Conservation (phyloP, 352 stramenopile species). For the Globisporangium spinosum region DNA sequence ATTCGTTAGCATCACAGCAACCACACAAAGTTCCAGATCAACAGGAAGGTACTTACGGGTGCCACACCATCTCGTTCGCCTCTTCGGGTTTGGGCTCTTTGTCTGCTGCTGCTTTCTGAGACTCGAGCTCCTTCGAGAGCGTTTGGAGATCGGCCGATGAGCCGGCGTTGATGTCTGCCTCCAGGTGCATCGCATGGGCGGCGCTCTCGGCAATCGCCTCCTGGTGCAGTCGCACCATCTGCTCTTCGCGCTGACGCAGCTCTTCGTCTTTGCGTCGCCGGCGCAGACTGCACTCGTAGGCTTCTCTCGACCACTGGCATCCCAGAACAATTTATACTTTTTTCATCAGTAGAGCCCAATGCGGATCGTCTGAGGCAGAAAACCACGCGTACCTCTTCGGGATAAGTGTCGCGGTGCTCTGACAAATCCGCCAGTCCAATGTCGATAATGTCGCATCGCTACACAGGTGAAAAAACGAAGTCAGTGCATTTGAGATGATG, state of each 20-base stretch:
- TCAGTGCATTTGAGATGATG: not conserved
- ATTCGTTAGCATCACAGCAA: constrained; percentile 7
- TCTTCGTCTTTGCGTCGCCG: constrained; percentile 58
- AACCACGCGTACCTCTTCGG: constrained; percentile 49
- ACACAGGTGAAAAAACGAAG: not conserved
- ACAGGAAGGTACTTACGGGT: constrained; percentile 54
- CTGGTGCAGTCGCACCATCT: constrained; percentile 67
- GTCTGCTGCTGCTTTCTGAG: constrained; percentile 36
- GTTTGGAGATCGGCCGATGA: constrained; percentile 49
- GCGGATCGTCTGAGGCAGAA: not conserved
- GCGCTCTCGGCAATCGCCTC: constrained; percentile 69
- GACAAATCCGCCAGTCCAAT: constrained; percentile 68
- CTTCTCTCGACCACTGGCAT: constrained; percentile 56
- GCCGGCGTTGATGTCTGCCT: constrained; percentile 57
- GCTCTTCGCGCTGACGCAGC: constrained; percentile 60
- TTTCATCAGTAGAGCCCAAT: not conserved
- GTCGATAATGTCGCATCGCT: constrained; percentile 85
- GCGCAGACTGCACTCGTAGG: constrained; percentile 44
- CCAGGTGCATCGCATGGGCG: constrained; percentile 64
- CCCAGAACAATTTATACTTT: not conserved
- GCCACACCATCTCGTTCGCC: constrained; percentile 77
- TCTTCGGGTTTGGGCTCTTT: constrained; percentile 58
- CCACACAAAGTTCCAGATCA: not conserved
- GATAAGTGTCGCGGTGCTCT: constrained; percentile 63
- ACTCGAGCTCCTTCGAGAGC: constrained; percentile 55